phyloP scores from a whole-genome alignment of 202 grass and related monocot species.

The Zizania palustris region DNA sequence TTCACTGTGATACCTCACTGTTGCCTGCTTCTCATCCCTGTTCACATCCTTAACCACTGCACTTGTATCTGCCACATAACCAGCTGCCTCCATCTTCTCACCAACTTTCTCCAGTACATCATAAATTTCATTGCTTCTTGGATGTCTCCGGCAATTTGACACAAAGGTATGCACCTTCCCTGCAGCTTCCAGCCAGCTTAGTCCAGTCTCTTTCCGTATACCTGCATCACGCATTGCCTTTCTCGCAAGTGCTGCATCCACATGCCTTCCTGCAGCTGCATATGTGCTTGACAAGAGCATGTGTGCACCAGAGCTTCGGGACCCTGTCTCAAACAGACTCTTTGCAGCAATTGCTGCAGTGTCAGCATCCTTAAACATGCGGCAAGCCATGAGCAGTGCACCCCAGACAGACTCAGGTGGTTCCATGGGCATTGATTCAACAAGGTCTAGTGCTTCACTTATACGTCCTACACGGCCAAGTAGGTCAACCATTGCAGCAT shows the following conservation, averaged over 20 bases:
- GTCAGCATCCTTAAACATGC: constrained; percentile 79
- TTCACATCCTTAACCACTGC: constrained; percentile 76
- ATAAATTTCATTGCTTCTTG: constrained; percentile 74
- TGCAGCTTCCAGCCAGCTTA: constrained; percentile 86
- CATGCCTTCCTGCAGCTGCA: constrained; percentile 71
- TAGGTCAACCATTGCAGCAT: constrained; percentile 85
- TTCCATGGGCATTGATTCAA: constrained; percentile 88
- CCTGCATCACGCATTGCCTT: constrained; percentile 94
- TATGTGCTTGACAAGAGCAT: constrained; percentile 87
- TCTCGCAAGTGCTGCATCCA: constrained; percentile 73
- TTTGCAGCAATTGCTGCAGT: constrained; percentile 69
- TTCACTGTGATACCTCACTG: constrained; percentile 88
- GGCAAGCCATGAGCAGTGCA: constrained; percentile 85
- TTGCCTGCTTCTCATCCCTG: constrained; percentile 63
- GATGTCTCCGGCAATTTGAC: constrained; percentile 70
- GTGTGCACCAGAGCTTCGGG: constrained; percentile 72
- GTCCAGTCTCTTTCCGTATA: constrained; percentile 79
- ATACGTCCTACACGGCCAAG: constrained; percentile 78
- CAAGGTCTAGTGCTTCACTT: constrained; percentile 70
- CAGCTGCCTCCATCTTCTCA: constrained; percentile 76
- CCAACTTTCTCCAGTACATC: constrained; percentile 66
- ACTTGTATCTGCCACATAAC: constrained; percentile 81
- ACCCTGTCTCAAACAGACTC: constrained; percentile 69
- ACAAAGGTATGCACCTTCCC: constrained; percentile 84
- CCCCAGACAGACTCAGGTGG: constrained; percentile 87